Conservation (phyloP, 2,329 filamentous ascomycete genomes). For the Pyrenophora teres region DNA sequence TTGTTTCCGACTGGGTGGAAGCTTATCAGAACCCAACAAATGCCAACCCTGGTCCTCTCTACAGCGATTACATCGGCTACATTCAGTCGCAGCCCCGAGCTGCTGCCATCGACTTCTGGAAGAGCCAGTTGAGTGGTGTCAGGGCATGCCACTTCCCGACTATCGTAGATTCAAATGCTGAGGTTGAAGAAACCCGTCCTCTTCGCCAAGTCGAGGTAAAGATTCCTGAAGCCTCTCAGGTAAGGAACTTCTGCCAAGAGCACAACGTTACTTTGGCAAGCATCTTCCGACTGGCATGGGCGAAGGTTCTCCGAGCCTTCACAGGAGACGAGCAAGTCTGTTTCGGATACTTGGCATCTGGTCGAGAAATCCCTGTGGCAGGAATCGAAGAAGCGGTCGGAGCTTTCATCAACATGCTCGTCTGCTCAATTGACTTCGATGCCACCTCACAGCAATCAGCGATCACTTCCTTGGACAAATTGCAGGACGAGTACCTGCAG, state of each 20-base stretch:
- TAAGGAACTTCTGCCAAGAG: constrained; percentile 40
- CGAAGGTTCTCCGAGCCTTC: constrained; percentile 30
- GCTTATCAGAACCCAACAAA: constrained; percentile 15
- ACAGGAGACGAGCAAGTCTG: constrained; percentile 32
- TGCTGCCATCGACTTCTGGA: constrained; percentile 17
- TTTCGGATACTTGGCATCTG: constrained; percentile 48
- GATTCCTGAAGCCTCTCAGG: constrained; percentile 3
- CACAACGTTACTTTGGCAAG: constrained; percentile 53
- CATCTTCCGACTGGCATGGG: constrained; percentile 43
- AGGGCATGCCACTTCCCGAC: constrained; percentile 18
- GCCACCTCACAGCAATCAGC: not conserved
- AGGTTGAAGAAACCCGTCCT: not conserved
- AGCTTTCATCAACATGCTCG: constrained; percentile 47
- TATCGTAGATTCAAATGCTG: not conserved
- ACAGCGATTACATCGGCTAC: constrained; percentile 21
- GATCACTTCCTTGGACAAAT: constrained; percentile 4
- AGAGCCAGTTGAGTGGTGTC: constrained; percentile 8
- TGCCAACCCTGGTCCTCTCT: constrained; percentile 8
- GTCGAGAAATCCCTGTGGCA: constrained; percentile 42
- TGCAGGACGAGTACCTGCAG: constrained; percentile 24
- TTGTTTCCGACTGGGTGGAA: constrained; percentile 12
- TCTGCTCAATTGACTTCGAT: constrained; percentile 45
- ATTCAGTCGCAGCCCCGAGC: constrained; percentile 6
- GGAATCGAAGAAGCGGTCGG: constrained; percentile 46
- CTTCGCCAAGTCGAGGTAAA: constrained; percentile 2